Conservation (phyloP, 169 alveolate species). For the Eimeria praecox region DNA sequence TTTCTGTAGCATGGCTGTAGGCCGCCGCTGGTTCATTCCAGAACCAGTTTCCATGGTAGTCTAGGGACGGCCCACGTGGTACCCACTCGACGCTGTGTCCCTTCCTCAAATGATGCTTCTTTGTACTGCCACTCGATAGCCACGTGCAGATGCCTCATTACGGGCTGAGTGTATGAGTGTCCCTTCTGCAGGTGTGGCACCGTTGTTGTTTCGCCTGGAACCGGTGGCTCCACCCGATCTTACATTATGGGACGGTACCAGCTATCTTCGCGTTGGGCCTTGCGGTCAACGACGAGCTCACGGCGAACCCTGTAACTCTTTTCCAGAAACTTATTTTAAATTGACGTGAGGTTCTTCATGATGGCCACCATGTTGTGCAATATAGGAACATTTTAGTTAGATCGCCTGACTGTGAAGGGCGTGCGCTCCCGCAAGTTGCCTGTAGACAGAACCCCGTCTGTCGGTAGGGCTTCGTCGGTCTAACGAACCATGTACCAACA, state of each 20-base stretch:
- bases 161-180: neutral
- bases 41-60: neutral
- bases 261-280: conserved; percentile 80
- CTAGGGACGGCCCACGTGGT: neutral
- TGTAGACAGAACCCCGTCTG: neutral
- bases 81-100: neutral
- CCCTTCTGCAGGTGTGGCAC: conserved; percentile 36
- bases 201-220: conserved; percentile 77
- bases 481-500: no score
- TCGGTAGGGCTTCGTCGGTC: no score
- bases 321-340: conserved; percentile 75
- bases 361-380: neutral
- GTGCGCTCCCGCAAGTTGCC: neutral
- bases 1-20: neutral
- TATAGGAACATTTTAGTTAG: neutral
- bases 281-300: conserved; percentile 77
- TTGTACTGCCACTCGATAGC: neutral
- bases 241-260: conserved; percentile 82
- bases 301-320: conserved; percentile 77
- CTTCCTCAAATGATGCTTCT: neutral
- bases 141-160: neutral
- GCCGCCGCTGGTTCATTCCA: neutral
- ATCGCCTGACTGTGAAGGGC: no score
- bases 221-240: conserved; percentile 76
- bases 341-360: neutral